Evolutionary conservation across 768 basidiomycete genomes (phyloP).

Genomic region (Suillus hirtellus): DNA sequence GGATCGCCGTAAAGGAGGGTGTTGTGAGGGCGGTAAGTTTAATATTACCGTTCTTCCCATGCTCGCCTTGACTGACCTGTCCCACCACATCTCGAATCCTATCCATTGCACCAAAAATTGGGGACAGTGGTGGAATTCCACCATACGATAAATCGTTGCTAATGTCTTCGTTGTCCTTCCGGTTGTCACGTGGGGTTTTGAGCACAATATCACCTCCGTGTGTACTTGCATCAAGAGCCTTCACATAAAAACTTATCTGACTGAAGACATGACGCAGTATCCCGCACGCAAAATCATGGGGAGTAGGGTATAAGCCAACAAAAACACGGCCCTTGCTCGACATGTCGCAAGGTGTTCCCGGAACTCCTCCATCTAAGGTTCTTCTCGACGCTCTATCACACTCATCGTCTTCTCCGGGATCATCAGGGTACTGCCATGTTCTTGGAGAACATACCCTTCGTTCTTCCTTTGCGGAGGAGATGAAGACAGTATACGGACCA

Average conservation of each 20-base stretch:
- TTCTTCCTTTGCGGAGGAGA: constrained; percentile 56
- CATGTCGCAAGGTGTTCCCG: constrained; percentile 78
- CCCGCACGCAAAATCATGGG: constrained; percentile 61
- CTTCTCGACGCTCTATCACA: constrained; percentile 51
- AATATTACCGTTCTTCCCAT: not conserved
- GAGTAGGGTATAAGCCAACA: constrained; percentile 41
- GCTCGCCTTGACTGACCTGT: not conserved
- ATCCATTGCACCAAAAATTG: not conserved
- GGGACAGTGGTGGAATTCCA: not conserved
- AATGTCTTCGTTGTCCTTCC: constrained; percentile 23
- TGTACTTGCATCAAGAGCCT: constrained; percentile 13
- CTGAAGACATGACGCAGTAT: constrained; percentile 40
- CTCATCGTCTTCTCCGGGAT: constrained; percentile 42
- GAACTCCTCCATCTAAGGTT: constrained; percentile 54
- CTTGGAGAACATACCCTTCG: constrained; percentile 59
- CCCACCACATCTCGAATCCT: not conserved
- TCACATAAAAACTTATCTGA: not conserved
- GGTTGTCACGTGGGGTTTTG: constrained; percentile 42
- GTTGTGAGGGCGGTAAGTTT: not conserved
- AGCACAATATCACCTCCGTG: constrained; percentile 50
- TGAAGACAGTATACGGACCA: constrained; percentile 56
- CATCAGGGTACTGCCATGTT: constrained; percentile 58
- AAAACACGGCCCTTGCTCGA: constrained; percentile 54
- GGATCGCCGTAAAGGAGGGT: not conserved
- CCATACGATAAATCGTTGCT: not conserved